Percentiles rank a stretch among this genome's conserved stretches.
phyloP scores from a whole-genome alignment of 768 basidiomycete genomes.

The Mycena galericulata region DNA sequence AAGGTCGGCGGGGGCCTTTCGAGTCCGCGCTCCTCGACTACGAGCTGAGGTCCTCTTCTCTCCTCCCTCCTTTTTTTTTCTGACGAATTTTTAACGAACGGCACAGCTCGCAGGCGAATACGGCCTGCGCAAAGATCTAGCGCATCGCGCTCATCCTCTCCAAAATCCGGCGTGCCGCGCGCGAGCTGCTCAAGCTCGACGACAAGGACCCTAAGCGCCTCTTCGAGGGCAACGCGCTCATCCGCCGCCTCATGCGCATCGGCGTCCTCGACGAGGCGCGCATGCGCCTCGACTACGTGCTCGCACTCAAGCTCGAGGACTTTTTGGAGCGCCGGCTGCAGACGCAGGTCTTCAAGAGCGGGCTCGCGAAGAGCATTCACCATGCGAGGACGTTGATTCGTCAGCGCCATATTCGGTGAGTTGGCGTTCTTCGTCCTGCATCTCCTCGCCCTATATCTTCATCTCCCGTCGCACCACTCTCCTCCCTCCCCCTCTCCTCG shows the following conservation, averaged over 20 bases:
- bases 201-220: slow-evolving; percentile 99
- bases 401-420: slow-evolving; percentile 97
- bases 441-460: too few species aligned
- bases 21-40: slow-evolving; percentile 98
- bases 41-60: slow-evolving; percentile 88
- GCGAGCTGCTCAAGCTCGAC: slow-evolving; percentile 99
- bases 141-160: slow-evolving; percentile 97
- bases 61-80: slow-evolving; percentile 6
- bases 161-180: slow-evolving; percentile 99
- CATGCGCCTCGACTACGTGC: slow-evolving; percentile 99
- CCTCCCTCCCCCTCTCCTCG: too few species aligned
- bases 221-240: slow-evolving; percentile 98
- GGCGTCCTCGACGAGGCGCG: slow-evolving; percentile 99
- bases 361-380: slow-evolving; percentile 98
- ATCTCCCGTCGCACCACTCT: too few species aligned
- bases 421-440: slow-evolving; percentile 24
- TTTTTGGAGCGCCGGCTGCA: slow-evolving; percentile 99
- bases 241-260: slow-evolving; percentile 96
- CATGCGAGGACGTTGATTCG: slow-evolving; percentile 98
- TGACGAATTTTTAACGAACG: too few species aligned
- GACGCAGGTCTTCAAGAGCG: slow-evolving; percentile 99
- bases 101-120: slow-evolving; percentile 97
- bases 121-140: slow-evolving; percentile 99
- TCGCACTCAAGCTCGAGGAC: slow-evolving; percentile 98
- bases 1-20: slow-evolving; percentile 98